Conservation (phyloP, 2,329 filamentous ascomycete species). For the Aureobasidium uvarum region DNA sequence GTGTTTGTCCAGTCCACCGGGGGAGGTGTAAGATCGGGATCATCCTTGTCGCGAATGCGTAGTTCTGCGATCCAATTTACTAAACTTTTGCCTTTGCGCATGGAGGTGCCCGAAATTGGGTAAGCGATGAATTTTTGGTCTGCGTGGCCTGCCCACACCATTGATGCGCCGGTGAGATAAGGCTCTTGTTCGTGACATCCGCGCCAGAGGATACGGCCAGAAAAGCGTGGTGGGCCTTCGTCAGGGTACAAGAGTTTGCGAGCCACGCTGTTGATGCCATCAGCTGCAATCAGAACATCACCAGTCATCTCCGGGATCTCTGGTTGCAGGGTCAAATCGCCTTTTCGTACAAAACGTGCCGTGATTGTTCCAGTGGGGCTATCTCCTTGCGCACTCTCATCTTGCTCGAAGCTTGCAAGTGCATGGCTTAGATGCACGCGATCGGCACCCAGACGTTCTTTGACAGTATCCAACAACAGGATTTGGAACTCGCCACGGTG, state of each 20-base stretch:
- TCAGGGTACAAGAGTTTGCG: constrained; percentile 45
- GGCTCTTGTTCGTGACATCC: constrained; percentile 45
- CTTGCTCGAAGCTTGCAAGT: constrained; percentile 41
- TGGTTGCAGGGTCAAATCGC: constrained; percentile 33
- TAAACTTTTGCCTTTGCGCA: constrained; percentile 41
- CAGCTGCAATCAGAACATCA: constrained; percentile 44
- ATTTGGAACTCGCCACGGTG: constrained; percentile 50
- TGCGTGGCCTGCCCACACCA: constrained; percentile 50
- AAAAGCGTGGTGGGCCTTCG: constrained; percentile 48
- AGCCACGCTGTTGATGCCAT: constrained; percentile 49
- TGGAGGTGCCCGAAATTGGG: constrained; percentile 44
- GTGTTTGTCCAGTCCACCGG: constrained; percentile 47
- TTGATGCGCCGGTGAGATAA: constrained; percentile 46
- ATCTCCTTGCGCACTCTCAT: constrained; percentile 17
- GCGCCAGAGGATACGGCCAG: constrained; percentile 49
- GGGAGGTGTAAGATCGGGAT: constrained; percentile 47
- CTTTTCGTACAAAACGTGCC: constrained; percentile 40
- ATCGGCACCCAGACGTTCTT: constrained; percentile 43
- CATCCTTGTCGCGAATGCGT: constrained; percentile 44
- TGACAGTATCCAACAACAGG: constrained; percentile 45
- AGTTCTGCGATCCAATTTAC: constrained; percentile 52
- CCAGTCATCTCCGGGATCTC: constrained; percentile 37
- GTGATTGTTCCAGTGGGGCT: constrained; percentile 37
- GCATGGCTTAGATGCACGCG: constrained; percentile 45
- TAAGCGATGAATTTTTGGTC: constrained; percentile 52